phyloP scores from a whole-genome alignment of 2,329 filamentous ascomycete species.

The Periconia macrospinosa region DNA sequence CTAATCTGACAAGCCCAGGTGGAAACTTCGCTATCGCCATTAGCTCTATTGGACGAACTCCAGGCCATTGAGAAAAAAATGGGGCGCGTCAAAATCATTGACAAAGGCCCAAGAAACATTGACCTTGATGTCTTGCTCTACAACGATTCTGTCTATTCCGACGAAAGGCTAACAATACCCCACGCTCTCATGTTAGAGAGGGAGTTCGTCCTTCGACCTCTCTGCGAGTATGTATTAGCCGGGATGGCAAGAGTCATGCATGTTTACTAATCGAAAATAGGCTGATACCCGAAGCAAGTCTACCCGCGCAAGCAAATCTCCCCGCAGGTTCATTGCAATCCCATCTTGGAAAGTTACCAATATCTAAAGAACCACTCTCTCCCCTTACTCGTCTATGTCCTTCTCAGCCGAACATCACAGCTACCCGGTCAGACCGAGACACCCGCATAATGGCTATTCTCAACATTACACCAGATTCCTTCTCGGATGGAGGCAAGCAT shows the following conservation, averaged over 20 bases:
- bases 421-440: slow-evolving; percentile 27
- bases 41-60: slow-evolving; percentile 75
- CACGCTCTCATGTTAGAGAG: slow-evolving; percentile 85
- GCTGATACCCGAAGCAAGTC: slow-evolving; percentile 26
- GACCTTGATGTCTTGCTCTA: slow-evolving; percentile 92
- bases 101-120: slow-evolving; percentile 93
- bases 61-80: slow-evolving; percentile 81
- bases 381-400: slow-evolving; percentile 45
- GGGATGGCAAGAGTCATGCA: not conserved
- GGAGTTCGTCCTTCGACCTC: slow-evolving; percentile 88
- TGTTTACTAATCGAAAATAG: slow-evolving; percentile 17
- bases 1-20: slow-evolving; percentile 2
- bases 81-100: slow-evolving; percentile 79
- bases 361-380: slow-evolving; percentile 38
- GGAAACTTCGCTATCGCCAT: slow-evolving; percentile 74
- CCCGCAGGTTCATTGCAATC: slow-evolving; percentile 38
- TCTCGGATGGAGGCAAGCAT: slow-evolving; percentile 80
- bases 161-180: slow-evolving; percentile 78
- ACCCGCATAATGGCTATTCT: slow-evolving; percentile 92
- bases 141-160: slow-evolving; percentile 64
- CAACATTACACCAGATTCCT: slow-evolving; percentile 94
- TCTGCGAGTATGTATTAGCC: slow-evolving; percentile 69
- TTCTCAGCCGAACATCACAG: slow-evolving; percentile 25
- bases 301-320: slow-evolving; percentile 52
- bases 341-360: slow-evolving; percentile 41